Percentiles rank a stretch among this genome's conserved stretches.
Evolutionary conservation across 1,284 basidiomycete genomes (phyloP).

Genomic region (Meripilus lineatus): DNA sequence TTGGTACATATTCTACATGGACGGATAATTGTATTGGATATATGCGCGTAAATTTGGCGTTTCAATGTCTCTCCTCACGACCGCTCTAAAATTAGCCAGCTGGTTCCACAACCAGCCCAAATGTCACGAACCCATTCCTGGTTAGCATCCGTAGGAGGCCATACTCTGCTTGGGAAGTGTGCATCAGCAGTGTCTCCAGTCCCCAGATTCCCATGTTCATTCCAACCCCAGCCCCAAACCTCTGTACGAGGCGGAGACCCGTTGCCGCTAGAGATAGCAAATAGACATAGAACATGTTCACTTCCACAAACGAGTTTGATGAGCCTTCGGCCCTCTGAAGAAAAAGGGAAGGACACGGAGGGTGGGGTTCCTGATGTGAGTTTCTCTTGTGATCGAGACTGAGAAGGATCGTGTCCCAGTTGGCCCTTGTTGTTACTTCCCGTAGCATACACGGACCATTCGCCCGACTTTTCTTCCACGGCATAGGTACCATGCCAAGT

Average conservation of each 20-base stretch:
- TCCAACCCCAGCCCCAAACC: slow-evolving; percentile 90
- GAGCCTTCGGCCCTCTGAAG: slow-evolving; percentile 16
- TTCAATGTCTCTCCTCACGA: background rate
- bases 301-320: slow-evolving; percentile 61
- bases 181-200: slow-evolving; percentile 54
- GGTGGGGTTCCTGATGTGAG: slow-evolving; percentile 7
- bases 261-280: slow-evolving; percentile 6
- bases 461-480: slow-evolving; percentile 24
- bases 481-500: slow-evolving; percentile 85
- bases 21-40: no score
- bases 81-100: slow-evolving; percentile 56
- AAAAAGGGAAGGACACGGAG: slow-evolving; percentile 35
- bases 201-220: slow-evolving; percentile 91
- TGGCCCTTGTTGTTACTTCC: slow-evolving; percentile 73
- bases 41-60: no score
- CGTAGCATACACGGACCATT: slow-evolving; percentile 33
- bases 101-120: slow-evolving; percentile 76
- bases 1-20: background rate
- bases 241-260: slow-evolving; percentile 30
- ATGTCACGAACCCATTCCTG: slow-evolving; percentile 24
- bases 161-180: slow-evolving; percentile 45
- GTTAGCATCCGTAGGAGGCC: slow-evolving; percentile 30
- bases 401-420: slow-evolving; percentile 43
- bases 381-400: no score
- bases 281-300: slow-evolving; percentile 65